Base-by-base conservation (phyloP, 73 alveolate species). In the Stentor coeruleus region DNA sequence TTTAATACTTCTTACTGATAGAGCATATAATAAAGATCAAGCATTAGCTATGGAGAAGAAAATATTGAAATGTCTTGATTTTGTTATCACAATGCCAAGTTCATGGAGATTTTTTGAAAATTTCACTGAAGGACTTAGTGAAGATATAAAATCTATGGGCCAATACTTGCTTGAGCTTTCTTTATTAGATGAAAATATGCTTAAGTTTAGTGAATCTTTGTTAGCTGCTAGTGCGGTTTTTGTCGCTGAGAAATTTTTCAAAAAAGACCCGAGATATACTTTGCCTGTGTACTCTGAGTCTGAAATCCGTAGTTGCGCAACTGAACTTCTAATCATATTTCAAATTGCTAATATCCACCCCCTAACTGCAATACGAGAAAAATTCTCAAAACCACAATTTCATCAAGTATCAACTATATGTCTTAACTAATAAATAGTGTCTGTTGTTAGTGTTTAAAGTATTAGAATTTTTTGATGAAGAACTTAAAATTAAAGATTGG, bases 81-180 rank as follows among this genome's bases (percentile, higher is more conserved):
- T 91, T 83, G 86, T 88, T 84, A 60, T 94, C 59, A 84, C 89
- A 55, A 84, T 88, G 59, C 95, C 92, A 73, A 84, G 94, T 3
- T 90, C 77, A 59, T 74, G 85, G 82, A 88, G 93, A 81, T 86
- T 87, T 81, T 86, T 75, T 77, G 90, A 57, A 79, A 82, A 91
- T 77, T 89, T 30, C 42, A 35, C 82, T 80, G 87, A 60, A 39
- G 72, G 38, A 20, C 26, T 75, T 20, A 20, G n/a, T n/a, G 26
- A 15, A 1, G 59, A 39, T 11, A 15, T 33, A 20, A 39, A 38
- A n/a, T 14, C 38, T 80, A 76, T 93, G 38, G 88, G 94, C 39
- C 86, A 94, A 74, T 92, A 93, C 89, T 81, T 92, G 37, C 82
- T 95, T 55, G 99, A 95, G 87, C 93, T 95, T 35, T 89, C 97